Base-by-base conservation (phyloP, 1,284 basidiomycete genomes). In the Wallemia ichthyophaga region DNA sequence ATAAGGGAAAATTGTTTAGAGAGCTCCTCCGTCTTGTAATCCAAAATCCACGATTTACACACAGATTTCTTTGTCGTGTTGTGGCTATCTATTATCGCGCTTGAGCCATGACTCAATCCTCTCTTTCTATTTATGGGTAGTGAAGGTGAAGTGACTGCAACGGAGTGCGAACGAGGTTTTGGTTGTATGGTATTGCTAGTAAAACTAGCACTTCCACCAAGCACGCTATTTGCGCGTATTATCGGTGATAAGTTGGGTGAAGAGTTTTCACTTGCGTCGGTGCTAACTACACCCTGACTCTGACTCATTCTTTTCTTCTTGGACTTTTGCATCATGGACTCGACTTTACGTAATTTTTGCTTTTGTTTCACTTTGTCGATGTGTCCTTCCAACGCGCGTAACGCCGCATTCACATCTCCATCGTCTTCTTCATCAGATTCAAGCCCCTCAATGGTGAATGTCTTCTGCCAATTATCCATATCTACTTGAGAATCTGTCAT, bases 1-100 rank as follows among this genome's bases (percentile, higher is more conserved):
- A 92, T 87, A 74, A 88, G 80, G 13, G 80, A 76, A 66, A 89
- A 82, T 64, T 89, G 84, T 59, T 80, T 75, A 0, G 83, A 83
- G 24, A 92, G 69, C 2, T 71, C 71, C 58, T 79, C 78, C 1
- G 83, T 70, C 19, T 66, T 64, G 63, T 63, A 68, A 21, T 64
- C 60, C 9, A 68, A 61, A 31, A 56, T 25, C 55, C 55, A 56
- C 7, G 13, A 17, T 21, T 21, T 48, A 19, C 13, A 5, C 3
- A 5, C 37, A 48, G 11, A 3, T 19, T 48, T 48, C n/a, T 48
- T 48, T 17, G 37, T 5, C 37, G 57, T 19, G 17, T 58, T 26
- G 56, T n/a, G n/a, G n/a, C n/a, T 59, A 28, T 21, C 61, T 62
- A 58, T 31, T 7, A 48, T 21, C 9, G n/a, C 37, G n/a, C 13